Evolutionary conservation across 257 asterid species (phyloP).

Genomic region (Parsonsia alboflavescens): DNA sequence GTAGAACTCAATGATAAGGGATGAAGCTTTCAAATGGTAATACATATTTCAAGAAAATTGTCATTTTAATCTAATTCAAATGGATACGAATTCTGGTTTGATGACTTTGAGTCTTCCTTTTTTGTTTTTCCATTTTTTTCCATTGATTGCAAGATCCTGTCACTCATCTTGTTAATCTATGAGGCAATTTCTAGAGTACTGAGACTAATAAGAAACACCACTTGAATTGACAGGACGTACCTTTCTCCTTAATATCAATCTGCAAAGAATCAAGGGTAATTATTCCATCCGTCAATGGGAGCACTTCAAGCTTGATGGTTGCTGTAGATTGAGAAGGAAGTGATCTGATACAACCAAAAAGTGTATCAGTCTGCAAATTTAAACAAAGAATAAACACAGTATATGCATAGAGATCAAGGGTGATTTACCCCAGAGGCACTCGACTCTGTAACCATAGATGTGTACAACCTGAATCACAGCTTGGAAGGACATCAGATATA

Average conservation of each 20-base stretch:
- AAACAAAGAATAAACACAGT: neutral
- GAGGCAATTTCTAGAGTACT: neutral
- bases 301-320: constrained; percentile 93
- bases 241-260: constrained; percentile 84
- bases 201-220: constrained; percentile 11
- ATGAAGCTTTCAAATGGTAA: neutral
- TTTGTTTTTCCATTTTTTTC: neutral
- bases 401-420: constrained; percentile 11
- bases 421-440: constrained; percentile 87
- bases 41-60: neutral
- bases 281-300: constrained; percentile 94
- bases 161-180: neutral
- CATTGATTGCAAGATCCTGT: neutral
- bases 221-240: constrained; percentile 27
- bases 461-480: constrained; percentile 75
- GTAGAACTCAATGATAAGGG: neutral
- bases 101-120: neutral
- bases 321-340: constrained; percentile 90
- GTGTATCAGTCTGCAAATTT: constrained; percentile 3
- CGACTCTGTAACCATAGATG: constrained; percentile 98
- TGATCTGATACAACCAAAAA: constrained; percentile 38
- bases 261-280: constrained; percentile 93
- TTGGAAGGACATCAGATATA: constrained; percentile 56
- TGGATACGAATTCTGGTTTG: neutral
- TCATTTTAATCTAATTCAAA: neutral